A percentile compares a stretch with the other conserved stretches of the same genome.
phyloP scores from a whole-genome alignment of 352 stramenopile genomes.

The Phytopythium mirpurense region DNA sequence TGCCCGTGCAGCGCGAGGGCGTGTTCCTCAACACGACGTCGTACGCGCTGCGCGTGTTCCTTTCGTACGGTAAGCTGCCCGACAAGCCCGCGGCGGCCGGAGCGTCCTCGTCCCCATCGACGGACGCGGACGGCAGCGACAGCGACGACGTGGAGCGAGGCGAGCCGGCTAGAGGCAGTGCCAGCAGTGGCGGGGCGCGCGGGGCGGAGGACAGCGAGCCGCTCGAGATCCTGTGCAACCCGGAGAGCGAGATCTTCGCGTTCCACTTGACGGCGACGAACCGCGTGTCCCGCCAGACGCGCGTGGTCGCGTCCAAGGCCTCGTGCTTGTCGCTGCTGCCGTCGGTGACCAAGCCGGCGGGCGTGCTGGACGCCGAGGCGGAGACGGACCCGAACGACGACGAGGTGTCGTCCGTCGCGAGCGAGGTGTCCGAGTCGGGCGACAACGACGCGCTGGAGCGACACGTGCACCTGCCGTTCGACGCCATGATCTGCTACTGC shows the following conservation, averaged over 20 bases:
- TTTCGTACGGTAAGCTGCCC: slow-evolving; percentile 79
- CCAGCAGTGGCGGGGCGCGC: slow-evolving; percentile 16
- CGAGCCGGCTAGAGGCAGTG: neutral
- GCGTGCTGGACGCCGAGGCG: slow-evolving; percentile 8
- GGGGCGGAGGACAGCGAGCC: slow-evolving; percentile 53
- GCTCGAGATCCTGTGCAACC: slow-evolving; percentile 56
- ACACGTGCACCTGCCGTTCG: slow-evolving; percentile 66
- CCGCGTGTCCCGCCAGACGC: slow-evolving; percentile 58
- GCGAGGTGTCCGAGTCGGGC: slow-evolving; percentile 6
- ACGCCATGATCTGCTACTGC: slow-evolving; percentile 84
- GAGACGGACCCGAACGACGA: slow-evolving; percentile 10
- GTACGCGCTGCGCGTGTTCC: slow-evolving; percentile 65
- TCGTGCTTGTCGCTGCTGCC: slow-evolving; percentile 39
- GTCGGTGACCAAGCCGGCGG: slow-evolving; percentile 4
- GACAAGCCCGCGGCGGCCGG: slow-evolving; percentile 14
- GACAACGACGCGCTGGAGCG: slow-evolving; percentile 30
- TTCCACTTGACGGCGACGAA: slow-evolving; percentile 75
- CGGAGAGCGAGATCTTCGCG: slow-evolving; percentile 45
- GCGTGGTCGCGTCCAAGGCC: slow-evolving; percentile 50
- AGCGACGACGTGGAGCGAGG: neutral
- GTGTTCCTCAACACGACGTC: slow-evolving; percentile 77
- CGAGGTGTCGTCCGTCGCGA: slow-evolving; percentile 6
- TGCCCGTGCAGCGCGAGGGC: slow-evolving; percentile 68
- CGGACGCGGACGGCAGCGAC: slow-evolving; percentile 8
- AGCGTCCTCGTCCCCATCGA: slow-evolving; percentile 2